phyloP scores from a whole-genome alignment of 805 yeast genomes.

The Kuraishia floccosa region DNA sequence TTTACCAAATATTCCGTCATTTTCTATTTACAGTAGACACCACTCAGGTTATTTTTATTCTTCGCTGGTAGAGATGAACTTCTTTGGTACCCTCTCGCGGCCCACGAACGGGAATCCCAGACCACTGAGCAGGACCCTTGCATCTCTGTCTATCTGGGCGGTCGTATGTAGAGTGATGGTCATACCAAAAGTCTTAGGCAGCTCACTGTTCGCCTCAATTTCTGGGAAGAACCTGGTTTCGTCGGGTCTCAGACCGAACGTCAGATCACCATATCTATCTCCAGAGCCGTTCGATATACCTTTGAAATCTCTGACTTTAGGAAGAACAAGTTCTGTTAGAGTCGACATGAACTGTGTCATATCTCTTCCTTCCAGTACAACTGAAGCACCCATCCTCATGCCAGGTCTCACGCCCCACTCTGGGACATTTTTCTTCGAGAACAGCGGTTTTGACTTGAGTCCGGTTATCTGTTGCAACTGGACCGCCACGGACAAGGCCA shows the following conservation, averaged over 20 bases:
- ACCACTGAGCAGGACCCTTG: slow-evolving; percentile 74
- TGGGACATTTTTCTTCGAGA: slow-evolving; percentile 69
- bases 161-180: slow-evolving; percentile 77
- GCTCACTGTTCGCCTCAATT: slow-evolving; percentile 79
- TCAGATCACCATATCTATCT: slow-evolving; percentile 74
- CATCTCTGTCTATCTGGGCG: slow-evolving; percentile 85
- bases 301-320: slow-evolving; percentile 78
- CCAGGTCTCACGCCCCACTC: slow-evolving; percentile 84
- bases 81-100: slow-evolving; percentile 27
- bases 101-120: slow-evolving; percentile 73
- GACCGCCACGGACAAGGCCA: slow-evolving; percentile 64
- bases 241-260: slow-evolving; percentile 72
- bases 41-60: neutral
- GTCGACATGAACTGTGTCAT: slow-evolving; percentile 82
- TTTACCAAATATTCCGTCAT: neutral
- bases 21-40: slow-evolving; percentile 1
- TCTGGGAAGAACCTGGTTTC: slow-evolving; percentile 86
- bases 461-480: slow-evolving; percentile 95
- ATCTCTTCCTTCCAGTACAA: slow-evolving; percentile 63
- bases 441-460: slow-evolving; percentile 62
- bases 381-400: slow-evolving; percentile 84
- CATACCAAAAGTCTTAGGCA: slow-evolving; percentile 76
- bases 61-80: slow-evolving; percentile 8
- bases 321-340: slow-evolving; percentile 83
- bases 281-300: slow-evolving; percentile 75